Evolutionary conservation across 805 yeast genomes (phyloP).

Genomic region (Grigorovia yakushimaensis): DNA sequence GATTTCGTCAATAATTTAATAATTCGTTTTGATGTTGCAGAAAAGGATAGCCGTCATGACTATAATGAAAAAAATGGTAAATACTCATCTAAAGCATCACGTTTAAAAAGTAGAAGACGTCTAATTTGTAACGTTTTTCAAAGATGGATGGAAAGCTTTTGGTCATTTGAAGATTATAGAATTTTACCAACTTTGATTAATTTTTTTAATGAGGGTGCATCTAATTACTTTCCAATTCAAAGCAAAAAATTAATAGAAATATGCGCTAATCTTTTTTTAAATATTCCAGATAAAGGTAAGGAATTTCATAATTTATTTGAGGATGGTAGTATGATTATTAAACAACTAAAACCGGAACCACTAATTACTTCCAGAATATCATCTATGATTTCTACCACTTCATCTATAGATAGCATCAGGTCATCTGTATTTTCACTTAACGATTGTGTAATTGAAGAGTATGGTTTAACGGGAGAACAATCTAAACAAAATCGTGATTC

Average conservation of each 20-base stretch:
- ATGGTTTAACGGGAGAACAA: slow-evolving; percentile 38
- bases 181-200: slow-evolving; percentile 62
- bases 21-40: slow-evolving; percentile 48
- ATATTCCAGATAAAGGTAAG: slow-evolving; percentile 25
- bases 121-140: slow-evolving; percentile 61
- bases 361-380: slow-evolving; percentile 6
- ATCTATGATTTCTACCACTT: slow-evolving; percentile 31
- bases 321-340: background rate
- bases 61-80: slow-evolving; percentile 28
- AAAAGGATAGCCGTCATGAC: slow-evolving; percentile 27
- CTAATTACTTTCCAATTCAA: slow-evolving; percentile 53
- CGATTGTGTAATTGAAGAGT: slow-evolving; percentile 47
- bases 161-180: slow-evolving; percentile 61
- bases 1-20: slow-evolving; percentile 63
- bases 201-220: slow-evolving; percentile 70
- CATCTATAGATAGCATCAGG: slow-evolving; percentile 13
- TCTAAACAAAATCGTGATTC: slow-evolving; percentile 34
- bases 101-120: slow-evolving; percentile 51
- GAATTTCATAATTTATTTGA: background rate
- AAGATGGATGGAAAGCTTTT: slow-evolving; percentile 84
- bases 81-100: slow-evolving; percentile 34
- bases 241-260: slow-evolving; percentile 50
- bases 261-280: slow-evolving; percentile 41
- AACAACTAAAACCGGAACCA: slow-evolving; percentile 3
- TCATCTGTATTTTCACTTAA: slow-evolving; percentile 27